These are phyloP conservation scores for Leishmania guyanensis DNA, from an alignment of 208 protist species.

Conservation along the genomic window DNA sequence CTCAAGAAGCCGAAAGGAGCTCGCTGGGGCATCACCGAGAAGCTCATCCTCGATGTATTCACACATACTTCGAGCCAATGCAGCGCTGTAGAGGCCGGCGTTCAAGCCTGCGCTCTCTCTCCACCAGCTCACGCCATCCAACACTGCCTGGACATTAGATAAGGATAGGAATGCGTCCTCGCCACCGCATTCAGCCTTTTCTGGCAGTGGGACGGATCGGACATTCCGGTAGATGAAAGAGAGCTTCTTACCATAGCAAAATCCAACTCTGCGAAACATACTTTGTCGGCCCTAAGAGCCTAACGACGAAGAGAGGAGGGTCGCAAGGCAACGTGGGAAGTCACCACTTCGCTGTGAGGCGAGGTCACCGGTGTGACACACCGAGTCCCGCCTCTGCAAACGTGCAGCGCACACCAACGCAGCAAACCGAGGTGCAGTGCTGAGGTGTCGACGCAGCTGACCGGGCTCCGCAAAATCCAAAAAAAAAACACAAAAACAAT, in stretches of 20 bases:
- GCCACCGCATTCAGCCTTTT: slow-evolving; percentile 54
- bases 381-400: background rate
- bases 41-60: slow-evolving; percentile 70
- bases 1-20: slow-evolving; percentile 60
- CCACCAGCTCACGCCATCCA: slow-evolving; percentile 86
- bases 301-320: background rate
- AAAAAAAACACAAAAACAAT: background rate
- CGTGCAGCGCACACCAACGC: background rate
- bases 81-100: slow-evolving; percentile 70
- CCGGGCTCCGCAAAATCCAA: background rate
- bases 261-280: slow-evolving; percentile 22
- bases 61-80: slow-evolving; percentile 61
- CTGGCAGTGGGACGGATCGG: slow-evolving; percentile 32
- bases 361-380: background rate
- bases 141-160: slow-evolving; percentile 49
- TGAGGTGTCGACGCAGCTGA: background rate
- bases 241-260: slow-evolving; percentile 20
- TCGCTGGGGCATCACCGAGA: slow-evolving; percentile 50
- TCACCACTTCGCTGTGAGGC: background rate
- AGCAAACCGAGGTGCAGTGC: background rate
- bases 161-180: slow-evolving; percentile 77
- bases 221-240: slow-evolving; percentile 57
- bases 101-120: slow-evolving; percentile 53
- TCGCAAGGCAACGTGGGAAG: background rate
- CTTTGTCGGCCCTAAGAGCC: background rate